Evolutionary conservation across 805 yeast genomes (phyloP).

Genomic region (Candida orba): DNA sequence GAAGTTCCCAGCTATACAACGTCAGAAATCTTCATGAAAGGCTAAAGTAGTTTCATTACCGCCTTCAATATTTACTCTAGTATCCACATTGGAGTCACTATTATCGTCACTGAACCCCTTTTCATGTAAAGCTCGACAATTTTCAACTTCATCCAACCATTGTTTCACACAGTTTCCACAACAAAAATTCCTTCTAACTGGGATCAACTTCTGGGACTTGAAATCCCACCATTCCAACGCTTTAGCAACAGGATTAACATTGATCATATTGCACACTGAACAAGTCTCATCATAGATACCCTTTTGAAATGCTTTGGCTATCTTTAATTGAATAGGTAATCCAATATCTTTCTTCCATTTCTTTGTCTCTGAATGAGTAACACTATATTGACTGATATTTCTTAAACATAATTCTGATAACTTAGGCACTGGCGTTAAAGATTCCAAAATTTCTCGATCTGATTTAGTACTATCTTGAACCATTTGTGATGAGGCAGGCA

Average conservation of each 20-base stretch:
- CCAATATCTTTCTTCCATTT: slow-evolving; percentile 47
- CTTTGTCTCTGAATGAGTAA: slow-evolving; percentile 46
- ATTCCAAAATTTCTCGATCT: slow-evolving; percentile 16
- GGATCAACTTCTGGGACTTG: slow-evolving; percentile 39
- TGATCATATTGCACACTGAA: slow-evolving; percentile 39
- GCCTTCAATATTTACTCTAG: no score
- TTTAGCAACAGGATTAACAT: slow-evolving; percentile 52
- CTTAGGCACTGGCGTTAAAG: slow-evolving; percentile 33
- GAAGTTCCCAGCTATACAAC: no score
- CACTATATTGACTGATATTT: slow-evolving; percentile 42
- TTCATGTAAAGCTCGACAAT: not conserved
- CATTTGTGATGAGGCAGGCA: not conserved
- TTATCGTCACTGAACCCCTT: not conserved
- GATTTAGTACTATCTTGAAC: not conserved
- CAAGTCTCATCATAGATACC: slow-evolving; percentile 47
- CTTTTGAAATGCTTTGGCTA: slow-evolving; percentile 46
- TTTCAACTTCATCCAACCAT: slow-evolving; percentile 25
- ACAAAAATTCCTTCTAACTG: slow-evolving; percentile 50
- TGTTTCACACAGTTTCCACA: slow-evolving; percentile 38
- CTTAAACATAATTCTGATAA: slow-evolving; percentile 43
- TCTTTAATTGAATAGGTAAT: slow-evolving; percentile 35
- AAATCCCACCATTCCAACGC: slow-evolving; percentile 64
- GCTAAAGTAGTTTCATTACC: no score
- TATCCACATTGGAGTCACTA: not conserved
- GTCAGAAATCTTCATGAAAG: not conserved